A percentile compares a stretch with the other conserved stretches of the same genome.
These are phyloP conservation scores for Rhypophila decipiens DNA, from an alignment of 495 filamentous ascomycete species.

Conservation along the genomic window DNA sequence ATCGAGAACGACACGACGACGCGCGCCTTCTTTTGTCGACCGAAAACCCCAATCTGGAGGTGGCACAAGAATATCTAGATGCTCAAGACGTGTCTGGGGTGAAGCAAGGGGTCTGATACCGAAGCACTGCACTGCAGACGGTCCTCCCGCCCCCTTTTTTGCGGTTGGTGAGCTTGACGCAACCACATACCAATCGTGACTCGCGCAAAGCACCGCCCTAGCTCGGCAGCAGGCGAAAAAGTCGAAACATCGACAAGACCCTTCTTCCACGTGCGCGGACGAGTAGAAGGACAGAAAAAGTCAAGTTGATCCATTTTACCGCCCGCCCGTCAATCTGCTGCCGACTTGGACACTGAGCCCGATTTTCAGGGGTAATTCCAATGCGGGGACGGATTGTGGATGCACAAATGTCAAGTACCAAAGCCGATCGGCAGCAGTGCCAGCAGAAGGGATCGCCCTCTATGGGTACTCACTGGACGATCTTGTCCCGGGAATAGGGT, in stretches of 20 bases:
- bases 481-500: not conserved
- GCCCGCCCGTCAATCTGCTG: not conserved
- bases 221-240: not conserved
- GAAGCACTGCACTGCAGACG: too few relatives aligned
- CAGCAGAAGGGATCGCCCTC: not conserved
- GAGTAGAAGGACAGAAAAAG: not conserved
- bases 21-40: too few relatives aligned
- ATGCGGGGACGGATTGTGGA: constrained; percentile 5
- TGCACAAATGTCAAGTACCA: too few relatives aligned
- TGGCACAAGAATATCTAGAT: not conserved
- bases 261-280: not conserved
- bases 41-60: not conserved
- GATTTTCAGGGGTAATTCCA: constrained; percentile 11
- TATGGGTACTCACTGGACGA: constrained; percentile 6
- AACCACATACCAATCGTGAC: too few relatives aligned
- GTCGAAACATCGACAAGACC: not conserved
- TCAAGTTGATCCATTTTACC: not conserved
- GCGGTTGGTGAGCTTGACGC: too few relatives aligned
- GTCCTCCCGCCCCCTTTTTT: not conserved
- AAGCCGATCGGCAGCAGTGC: constrained; percentile 8
- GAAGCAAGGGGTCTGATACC: not conserved
- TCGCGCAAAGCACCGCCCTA: not conserved
- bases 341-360: not conserved
- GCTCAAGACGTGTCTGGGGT: not conserved
- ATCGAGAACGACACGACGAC: too few relatives aligned